Evolutionary conservation across 192 early-diverging fungal genomes (phyloP), one percentile per base, ranked within the genome.

Genomic region (Lobulomyces angularis): DNA sequence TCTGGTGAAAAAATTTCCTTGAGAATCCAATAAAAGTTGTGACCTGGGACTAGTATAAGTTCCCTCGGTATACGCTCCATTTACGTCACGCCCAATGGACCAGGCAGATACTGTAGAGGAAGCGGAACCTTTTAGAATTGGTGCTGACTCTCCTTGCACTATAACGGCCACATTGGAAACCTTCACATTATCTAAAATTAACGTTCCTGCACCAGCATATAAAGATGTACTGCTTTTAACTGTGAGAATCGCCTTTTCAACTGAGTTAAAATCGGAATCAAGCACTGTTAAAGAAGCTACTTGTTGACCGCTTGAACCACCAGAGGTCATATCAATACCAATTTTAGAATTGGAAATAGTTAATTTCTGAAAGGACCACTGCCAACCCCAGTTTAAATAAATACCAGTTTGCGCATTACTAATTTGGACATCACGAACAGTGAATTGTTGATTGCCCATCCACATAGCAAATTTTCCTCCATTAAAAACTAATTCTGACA

Each of bases 361-460:
- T 3, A 65, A 14, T 11, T 21, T 19, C 35, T 65, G 52, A 23
- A 67, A 65, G 2, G 51, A 55, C 63, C 63, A 65, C 11, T 12
- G 38, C 63, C 63, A 65, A 36, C 65, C 53, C 63, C 63, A 65
- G 37, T 44, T 61, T 30, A 65, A 36, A 19, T 42, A 42, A 30
- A 65, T 37, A 26, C 41, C 63, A 11, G 63, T 65, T 26, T 65
- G 31, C 27, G 24, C 30, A 20, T 34, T 22, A 20, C 45, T 62
- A 42, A 65, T 60, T 28, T 40, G 47, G 38, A 65, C 8, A 24
- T 48, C 50, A 18, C 62, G 32, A 3, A 39, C 37, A 3, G 55
- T 58, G 35, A 65, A 65, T 35, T 65, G 63, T 43, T 65, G 63
- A 44, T 50, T 65, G 17, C 63, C 63, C 9, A 62, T 43, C 34